Conservation (phyloP, 768 basidiomycete genomes). For the Boletus rubroflammeus region DNA sequence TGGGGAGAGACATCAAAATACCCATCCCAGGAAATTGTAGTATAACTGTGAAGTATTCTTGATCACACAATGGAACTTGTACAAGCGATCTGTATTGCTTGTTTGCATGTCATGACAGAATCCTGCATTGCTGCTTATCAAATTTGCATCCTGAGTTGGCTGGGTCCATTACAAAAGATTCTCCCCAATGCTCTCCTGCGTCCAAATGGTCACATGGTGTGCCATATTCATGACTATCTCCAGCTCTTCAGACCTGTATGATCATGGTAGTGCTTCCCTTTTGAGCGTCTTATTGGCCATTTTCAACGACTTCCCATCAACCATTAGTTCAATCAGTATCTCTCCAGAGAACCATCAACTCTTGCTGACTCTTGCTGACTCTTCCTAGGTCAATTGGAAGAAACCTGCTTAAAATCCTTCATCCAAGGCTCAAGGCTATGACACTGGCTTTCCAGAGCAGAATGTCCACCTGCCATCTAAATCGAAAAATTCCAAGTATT, state of each 20-base stretch:
- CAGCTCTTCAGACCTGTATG: slow-evolving; percentile 34
- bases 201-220: slow-evolving; percentile 31
- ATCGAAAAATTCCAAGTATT: slow-evolving; percentile 4
- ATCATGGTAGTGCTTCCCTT: slow-evolving; percentile 37
- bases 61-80: slow-evolving; percentile 32
- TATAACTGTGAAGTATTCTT: slow-evolving; percentile 1
- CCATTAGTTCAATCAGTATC: slow-evolving; percentile 22
- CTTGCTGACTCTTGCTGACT: too few relatives aligned
- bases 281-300: too few relatives aligned
- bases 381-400: too few relatives aligned
- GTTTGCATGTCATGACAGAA: slow-evolving; percentile 9
- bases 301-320: slow-evolving; percentile 33
- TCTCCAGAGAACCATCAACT: too few relatives aligned
- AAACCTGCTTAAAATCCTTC: slow-evolving; percentile 11
- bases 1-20: slow-evolving; percentile 9
- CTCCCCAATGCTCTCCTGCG: slow-evolving; percentile 13
- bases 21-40: neutral
- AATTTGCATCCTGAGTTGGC: slow-evolving; percentile 13
- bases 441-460: slow-evolving; percentile 1
- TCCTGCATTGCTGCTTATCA: slow-evolving; percentile 7
- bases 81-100: slow-evolving; percentile 19
- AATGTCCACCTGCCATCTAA: slow-evolving; percentile 5
- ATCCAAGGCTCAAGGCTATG: slow-evolving; percentile 11
- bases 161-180: slow-evolving; percentile 13
- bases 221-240: slow-evolving; percentile 34